These are phyloP conservation scores for Sordaria brevicollis DNA, from an alignment of 495 filamentous ascomycete genomes.

Conservation along the genomic window DNA sequence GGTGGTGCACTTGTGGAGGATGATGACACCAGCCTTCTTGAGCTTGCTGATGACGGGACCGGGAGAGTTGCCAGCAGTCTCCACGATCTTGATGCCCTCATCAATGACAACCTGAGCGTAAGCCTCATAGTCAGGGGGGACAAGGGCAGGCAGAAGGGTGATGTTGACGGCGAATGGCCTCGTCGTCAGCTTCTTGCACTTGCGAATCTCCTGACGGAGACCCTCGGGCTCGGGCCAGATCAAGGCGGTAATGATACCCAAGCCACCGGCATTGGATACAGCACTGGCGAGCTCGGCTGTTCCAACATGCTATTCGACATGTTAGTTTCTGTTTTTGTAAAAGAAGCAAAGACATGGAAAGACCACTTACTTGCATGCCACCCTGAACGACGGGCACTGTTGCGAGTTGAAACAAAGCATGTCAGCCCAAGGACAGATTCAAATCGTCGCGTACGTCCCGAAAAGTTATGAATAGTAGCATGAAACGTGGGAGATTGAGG, in stretches of 20 bases:
- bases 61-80: slow-evolving; percentile 92
- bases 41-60: slow-evolving; percentile 84
- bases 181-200: slow-evolving; percentile 73
- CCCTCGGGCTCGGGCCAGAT: slow-evolving; percentile 91
- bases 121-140: slow-evolving; percentile 82
- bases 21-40: slow-evolving; percentile 64
- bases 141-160: slow-evolving; percentile 82
- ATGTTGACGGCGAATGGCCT: slow-evolving; percentile 94
- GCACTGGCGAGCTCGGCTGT: slow-evolving; percentile 89
- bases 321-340: slow-evolving; percentile 8
- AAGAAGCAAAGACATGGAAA: slow-evolving; percentile 40
- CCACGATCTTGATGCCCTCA: slow-evolving; percentile 87
- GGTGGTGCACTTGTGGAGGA: slow-evolving; percentile 97
- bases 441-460: not conserved
- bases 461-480: not conserved
- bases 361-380: slow-evolving; percentile 50
- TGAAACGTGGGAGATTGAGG: not conserved
- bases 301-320: slow-evolving; percentile 37
- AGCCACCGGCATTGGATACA: slow-evolving; percentile 88
- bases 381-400: slow-evolving; percentile 94
- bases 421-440: slow-evolving; percentile 13
- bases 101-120: slow-evolving; percentile 92
- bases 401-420: slow-evolving; percentile 7
- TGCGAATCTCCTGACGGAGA: slow-evolving; percentile 85
- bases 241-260: slow-evolving; percentile 89